These are phyloP conservation scores for Cryptococcus sp. DNA, from an alignment of 1,284 basidiomycete genomes.

Conservation along the genomic window DNA sequence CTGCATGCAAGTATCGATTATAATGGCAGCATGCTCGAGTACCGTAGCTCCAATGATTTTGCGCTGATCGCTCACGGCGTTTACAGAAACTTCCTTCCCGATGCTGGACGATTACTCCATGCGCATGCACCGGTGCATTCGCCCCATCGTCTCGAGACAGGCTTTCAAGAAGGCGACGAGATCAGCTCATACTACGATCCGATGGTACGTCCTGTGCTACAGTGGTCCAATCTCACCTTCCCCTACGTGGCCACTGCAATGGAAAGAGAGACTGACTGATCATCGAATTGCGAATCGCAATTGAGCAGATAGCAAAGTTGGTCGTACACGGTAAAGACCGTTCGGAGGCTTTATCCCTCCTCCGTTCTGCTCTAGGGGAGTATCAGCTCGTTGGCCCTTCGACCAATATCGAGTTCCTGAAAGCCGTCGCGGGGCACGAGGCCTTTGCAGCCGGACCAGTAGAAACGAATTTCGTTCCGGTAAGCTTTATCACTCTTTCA, in stretches of 20 bases:
- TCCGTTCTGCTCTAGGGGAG: slow-evolving; percentile 77
- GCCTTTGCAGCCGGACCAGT: slow-evolving; percentile 79
- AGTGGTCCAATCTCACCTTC: not conserved
- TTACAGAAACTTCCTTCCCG: slow-evolving; percentile 76
- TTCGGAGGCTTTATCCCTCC: slow-evolving; percentile 77
- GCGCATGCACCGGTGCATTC: slow-evolving; percentile 59
- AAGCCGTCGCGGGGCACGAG: slow-evolving; percentile 71
- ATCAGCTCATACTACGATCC: slow-evolving; percentile 93
- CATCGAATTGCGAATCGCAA: not conserved
- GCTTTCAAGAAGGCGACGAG: slow-evolving; percentile 79
- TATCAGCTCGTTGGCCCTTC: slow-evolving; percentile 88
- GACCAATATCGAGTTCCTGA: slow-evolving; percentile 88
- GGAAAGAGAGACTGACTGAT: too few species aligned
- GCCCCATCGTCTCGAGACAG: slow-evolving; percentile 85
- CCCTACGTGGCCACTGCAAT: too few species aligned
- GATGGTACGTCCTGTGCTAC: slow-evolving; percentile 70
- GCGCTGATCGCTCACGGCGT: not conserved
- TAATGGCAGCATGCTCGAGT: not conserved
- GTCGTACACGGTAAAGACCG: slow-evolving; percentile 85
- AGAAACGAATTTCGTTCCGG: slow-evolving; percentile 89
- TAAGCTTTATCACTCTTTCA: slow-evolving; percentile 43
- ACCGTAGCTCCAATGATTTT: not conserved
- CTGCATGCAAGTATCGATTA: not conserved
- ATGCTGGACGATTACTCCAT: slow-evolving; percentile 79
- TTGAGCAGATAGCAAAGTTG: slow-evolving; percentile 56